phyloP scores from a whole-genome alignment of 768 basidiomycete genomes.

The Boletus vinaceobasis region DNA sequence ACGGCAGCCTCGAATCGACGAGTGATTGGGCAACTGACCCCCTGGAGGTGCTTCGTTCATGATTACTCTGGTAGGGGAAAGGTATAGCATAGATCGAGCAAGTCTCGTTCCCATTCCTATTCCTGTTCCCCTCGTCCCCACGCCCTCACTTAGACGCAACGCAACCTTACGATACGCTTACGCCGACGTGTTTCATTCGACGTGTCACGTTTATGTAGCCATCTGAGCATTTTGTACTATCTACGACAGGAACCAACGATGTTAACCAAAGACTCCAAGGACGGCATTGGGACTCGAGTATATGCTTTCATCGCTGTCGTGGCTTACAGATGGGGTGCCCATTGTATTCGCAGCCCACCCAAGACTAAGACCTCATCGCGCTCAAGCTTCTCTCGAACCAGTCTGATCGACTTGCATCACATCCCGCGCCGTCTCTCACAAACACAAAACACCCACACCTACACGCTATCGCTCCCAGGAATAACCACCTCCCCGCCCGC shows the following conservation, averaged over 20 bases:
- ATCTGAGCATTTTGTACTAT: neutral
- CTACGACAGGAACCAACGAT: neutral
- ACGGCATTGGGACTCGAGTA: neutral
- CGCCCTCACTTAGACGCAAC: neutral
- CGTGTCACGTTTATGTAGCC: neutral
- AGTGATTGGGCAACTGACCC: neutral
- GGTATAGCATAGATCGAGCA: neutral
- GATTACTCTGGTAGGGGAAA: neutral
- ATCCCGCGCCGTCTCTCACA: neutral
- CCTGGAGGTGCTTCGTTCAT: neutral
- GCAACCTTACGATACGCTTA: neutral
- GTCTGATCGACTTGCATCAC: neutral
- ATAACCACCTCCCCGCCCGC: constrained; percentile 11
- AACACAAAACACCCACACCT: neutral
- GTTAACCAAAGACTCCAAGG: neutral
- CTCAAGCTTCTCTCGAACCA: neutral
- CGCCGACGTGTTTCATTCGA: neutral
- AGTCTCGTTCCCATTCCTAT: neutral
- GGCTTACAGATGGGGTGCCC: too few relatives aligned
- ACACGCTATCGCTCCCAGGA: constrained; percentile 26
- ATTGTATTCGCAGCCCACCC: neutral
- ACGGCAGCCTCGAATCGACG: neutral
- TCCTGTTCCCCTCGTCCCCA: neutral
- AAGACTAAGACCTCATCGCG: neutral
- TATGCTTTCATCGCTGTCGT: too few relatives aligned